Base-by-base conservation (phyloP, 345 rosid species). In the Combretum micranthum region DNA sequence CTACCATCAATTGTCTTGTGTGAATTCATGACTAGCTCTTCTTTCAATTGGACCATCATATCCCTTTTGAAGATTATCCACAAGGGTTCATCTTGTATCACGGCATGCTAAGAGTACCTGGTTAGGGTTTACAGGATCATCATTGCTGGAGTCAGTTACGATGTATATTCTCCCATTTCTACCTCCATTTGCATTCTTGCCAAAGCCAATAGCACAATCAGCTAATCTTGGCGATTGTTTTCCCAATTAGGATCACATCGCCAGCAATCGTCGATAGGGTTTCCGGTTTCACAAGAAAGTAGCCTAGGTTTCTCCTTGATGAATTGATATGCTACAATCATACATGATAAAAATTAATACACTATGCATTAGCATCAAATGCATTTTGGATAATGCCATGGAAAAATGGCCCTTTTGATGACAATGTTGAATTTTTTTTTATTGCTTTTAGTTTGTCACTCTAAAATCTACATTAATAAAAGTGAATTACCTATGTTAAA, bases 261-360 rank as follows among this genome's bases (percentile, higher is more conserved):
- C 95, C 95, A 87, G 61, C 95, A 87, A 53, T 87, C 91, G 1
- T 87, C 95, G 0, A 87, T 82, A 0, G 95, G 95, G 61, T 87
- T 87, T 0, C 89, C 91, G 0, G 81, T 78, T 21, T 82, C 73
- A 15, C 95, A 84, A 0, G 95, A 77, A 80, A 60, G 73, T 75
- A 82, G 18, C 65, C 80, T 52, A 84, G 71, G 69, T 72, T 87
- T 66, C 95, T 84, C 83, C 95, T 65, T 3, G 95, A 78, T 12
- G 73, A 86, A 78, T 87, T 87, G 61, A 84, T 78, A 44, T 82
- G 77, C 74, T 88, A 84, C 50, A 18, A 63, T 15, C 42, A n/a
- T 32, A 25, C 6, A 32, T 32, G 9, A 11, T 7, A 32, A 7
- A 32, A 32, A 25, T 3, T 3, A 3, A 20, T 13, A 9, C 37